Base-by-base conservation (phyloP, 2,329 filamentous ascomycete genomes). In the Chaetomium sp. region DNA sequence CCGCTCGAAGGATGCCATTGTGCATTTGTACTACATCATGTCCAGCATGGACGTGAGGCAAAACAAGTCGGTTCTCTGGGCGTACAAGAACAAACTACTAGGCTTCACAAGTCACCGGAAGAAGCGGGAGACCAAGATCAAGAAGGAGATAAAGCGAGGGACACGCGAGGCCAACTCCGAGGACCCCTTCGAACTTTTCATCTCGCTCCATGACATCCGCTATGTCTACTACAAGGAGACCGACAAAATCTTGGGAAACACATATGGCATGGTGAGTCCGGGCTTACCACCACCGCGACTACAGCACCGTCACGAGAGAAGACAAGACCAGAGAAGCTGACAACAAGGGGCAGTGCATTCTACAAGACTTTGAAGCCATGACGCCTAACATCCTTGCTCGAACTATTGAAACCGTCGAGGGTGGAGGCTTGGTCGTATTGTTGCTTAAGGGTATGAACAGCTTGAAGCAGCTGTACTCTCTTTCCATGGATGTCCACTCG, bases 161-260 rank as follows among this genome's bases (percentile, higher is more conserved):
- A 92, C 93, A 70, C 87, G 96, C 74, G 95, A 99, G 78, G 87
- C 91, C 68, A 97, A 99, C 77, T 86, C 88, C 62, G 92, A 96
- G 75, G 95, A 99, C 75, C 91, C 95, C 0, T 99, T 99, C 81
- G 95, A 99, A 80, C 86, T 98, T 62, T 99, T 98, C 79, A 90
- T 98, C 72, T 95, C 93, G 65, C 88, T 97, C 64, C 91, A 98
- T 81, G 93, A 97, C 78, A 97, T 99, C 76, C 91, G 95, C 78
- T 99, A 99, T 85, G 92, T 95, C 64, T 99, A 97, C 84, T 99
- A 99, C 83, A 99, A 99, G 80, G 95, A 99, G 81, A 98, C 95
- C 31, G 95, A 99, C 74, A 98, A 97, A 83, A 97, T 99, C 74
- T 80, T 98, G 63, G 95, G 95, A 76, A 96, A 98, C 77, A 99